phyloP scores from a whole-genome alignment of 2,329 filamentous ascomycete genomes.

The Trichoderma guizhouense region DNA sequence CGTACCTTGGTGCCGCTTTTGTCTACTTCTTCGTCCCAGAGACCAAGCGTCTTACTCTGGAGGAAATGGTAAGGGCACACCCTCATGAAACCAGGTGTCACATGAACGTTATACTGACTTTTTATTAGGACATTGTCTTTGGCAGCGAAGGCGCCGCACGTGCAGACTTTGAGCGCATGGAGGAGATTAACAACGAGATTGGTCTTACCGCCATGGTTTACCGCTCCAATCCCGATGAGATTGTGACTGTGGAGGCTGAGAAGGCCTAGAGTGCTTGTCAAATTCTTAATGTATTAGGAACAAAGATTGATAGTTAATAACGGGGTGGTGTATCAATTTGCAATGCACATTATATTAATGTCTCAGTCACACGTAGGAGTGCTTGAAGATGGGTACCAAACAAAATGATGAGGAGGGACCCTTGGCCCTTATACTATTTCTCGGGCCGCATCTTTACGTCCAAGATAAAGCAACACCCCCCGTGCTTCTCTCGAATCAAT shows the following conservation, averaged over 20 bases:
- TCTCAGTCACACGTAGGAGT: not conserved
- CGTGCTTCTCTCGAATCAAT: not conserved
- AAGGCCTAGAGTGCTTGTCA: constrained; percentile 1
- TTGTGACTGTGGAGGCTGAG: constrained; percentile 13
- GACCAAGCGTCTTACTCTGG: constrained; percentile 60
- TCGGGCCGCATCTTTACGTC: not conserved
- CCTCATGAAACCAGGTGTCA: rapidly evolving
- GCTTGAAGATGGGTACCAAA: not conserved
- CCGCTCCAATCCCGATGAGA: not conserved
- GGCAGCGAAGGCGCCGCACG: constrained; percentile 63
- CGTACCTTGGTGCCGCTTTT: constrained; percentile 57
- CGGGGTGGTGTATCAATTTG: not conserved
- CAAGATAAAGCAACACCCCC: not conserved
- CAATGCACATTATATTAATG: not conserved
- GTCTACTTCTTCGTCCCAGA: constrained; percentile 64
- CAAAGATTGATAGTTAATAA: not conserved
- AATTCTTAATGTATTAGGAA: not conserved
- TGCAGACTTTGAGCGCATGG: constrained; percentile 67
- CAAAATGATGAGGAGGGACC: not conserved
- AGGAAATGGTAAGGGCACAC: constrained; percentile 53
- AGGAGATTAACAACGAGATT: constrained; percentile 68
- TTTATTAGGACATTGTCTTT: constrained; percentile 58
- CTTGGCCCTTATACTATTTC: not conserved
- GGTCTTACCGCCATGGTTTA: constrained; percentile 43
- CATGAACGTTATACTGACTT: constrained; percentile 2